These are phyloP conservation scores for Babesia caballi DNA, from an alignment of 169 alveolate genomes.

Conservation along the genomic window DNA sequence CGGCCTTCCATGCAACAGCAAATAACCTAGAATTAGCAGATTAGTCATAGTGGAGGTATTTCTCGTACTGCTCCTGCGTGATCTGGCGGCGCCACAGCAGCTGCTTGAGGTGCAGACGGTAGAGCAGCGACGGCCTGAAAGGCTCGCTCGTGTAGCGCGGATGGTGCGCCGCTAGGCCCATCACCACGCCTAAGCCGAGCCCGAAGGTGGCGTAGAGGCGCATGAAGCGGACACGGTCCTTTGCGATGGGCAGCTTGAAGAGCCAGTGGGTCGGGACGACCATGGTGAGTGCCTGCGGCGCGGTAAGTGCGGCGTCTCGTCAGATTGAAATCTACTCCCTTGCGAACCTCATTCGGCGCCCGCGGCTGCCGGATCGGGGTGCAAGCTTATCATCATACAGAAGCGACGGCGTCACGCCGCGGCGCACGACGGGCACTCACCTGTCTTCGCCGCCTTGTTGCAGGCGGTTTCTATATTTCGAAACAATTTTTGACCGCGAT, in stretches of 20 bases:
- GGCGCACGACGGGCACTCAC: neutral
- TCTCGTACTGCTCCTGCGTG: conserved; percentile 46
- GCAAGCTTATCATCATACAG: conserved; percentile 14
- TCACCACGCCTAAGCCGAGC: conserved; percentile 33
- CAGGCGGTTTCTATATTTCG: too few relatives aligned
- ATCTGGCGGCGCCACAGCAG: conserved; percentile 21
- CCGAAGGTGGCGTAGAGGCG: conserved; percentile 44
- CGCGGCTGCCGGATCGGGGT: neutral
- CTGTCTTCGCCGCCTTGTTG: too few relatives aligned
- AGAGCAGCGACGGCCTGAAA: conserved; percentile 48
- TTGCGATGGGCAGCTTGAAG: conserved; percentile 63
- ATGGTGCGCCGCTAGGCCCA: conserved; percentile 41
- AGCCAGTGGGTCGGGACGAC: conserved; percentile 58
- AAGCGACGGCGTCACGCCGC: neutral
- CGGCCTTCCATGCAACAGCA: neutral
- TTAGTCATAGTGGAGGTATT: conserved; percentile 36
- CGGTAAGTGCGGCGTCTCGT: neutral
- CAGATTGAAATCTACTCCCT: conserved; percentile 71
- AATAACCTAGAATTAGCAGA: neutral
- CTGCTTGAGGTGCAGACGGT: conserved; percentile 54
- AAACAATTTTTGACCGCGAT: too few relatives aligned
- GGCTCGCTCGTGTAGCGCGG: conserved; percentile 39
- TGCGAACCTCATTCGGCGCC: conserved; percentile 3
- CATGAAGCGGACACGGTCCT: conserved; percentile 61
- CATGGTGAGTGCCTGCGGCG: conserved; percentile 18